phyloP scores from a whole-genome alignment of 2,329 filamentous ascomycete genomes.

The Botryotinia globosa region DNA sequence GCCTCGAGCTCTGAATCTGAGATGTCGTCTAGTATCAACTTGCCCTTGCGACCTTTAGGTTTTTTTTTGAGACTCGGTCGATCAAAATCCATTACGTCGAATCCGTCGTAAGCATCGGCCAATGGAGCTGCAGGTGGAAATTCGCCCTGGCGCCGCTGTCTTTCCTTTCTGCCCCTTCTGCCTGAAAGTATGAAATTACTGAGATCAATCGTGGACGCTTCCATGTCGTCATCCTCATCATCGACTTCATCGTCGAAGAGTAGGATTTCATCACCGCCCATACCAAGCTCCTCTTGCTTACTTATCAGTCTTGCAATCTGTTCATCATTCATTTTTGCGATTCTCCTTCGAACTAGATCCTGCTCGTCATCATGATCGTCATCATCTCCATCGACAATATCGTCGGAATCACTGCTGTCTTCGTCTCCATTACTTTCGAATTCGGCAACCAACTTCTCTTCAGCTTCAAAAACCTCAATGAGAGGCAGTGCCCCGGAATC shows the following conservation, averaged over 20 bases:
- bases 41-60: conserved; percentile 58
- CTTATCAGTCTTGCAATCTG: conserved; percentile 58
- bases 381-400: conserved; percentile 37
- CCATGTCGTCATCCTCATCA: conserved; percentile 35
- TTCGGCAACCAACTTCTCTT: conserved; percentile 36
- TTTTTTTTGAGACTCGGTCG: conserved; percentile 64
- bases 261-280: conserved; percentile 57
- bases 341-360: conserved; percentile 38
- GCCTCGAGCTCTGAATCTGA: conserved; percentile 67
- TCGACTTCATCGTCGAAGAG: conserved; percentile 49
- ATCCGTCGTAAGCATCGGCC: conserved; percentile 56
- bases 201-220: conserved; percentile 6
- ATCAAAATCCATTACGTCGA: conserved; percentile 84
- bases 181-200: conserved; percentile 22
- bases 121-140: conserved; percentile 56
- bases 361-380: conserved; percentile 37
- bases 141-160: conserved; percentile 35
- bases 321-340: conserved; percentile 57
- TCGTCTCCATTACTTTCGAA: conserved; percentile 40
- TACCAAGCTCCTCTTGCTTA: conserved; percentile 62
- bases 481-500: conserved; percentile 33
- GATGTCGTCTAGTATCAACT: conserved; percentile 51
- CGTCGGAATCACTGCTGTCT: conserved; percentile 21
- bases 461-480: conserved; percentile 40
- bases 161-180: conserved; percentile 30